Evolutionary conservation across 108 stramenopile genomes (phyloP), one percentile per base, ranked within the genome.

Genomic region (Asterionellopsis glacialis): DNA sequence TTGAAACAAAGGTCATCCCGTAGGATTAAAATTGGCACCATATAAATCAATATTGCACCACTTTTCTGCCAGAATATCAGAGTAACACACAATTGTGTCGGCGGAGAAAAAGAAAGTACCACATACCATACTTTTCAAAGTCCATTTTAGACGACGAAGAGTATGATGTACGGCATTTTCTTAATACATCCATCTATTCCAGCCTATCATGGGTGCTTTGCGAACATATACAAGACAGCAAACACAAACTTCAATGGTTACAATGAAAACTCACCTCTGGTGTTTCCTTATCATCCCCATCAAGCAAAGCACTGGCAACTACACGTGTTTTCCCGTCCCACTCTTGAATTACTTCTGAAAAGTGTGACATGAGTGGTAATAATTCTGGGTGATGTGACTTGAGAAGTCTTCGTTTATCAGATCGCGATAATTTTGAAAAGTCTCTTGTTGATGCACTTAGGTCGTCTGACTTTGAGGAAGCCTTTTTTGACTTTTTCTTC

Each of bases 161-260:
- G 33, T 7, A 33, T 33, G 33, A 33, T 33, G 7, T 7, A 33
- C 33, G 2, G 7, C 7, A 33, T 33, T 33, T 7, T 33, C 33
- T 33, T 33, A 7, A 33, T 33, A 33, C 33, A 33, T 33, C 33
- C 63, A 66, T 79, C 67, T 67, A 68, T 70, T 80, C 59, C 59
- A 79, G 85, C 58, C 85, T 90, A 90, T 90, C 88, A 90, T 84
- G 80, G 70, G 73, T 87, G 84, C 83, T 26, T 42, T 12, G 52
- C n/a, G n/a, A n/a, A 33, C 7, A 7, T 33, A 33, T 33, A 7
- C 55, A 54, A 23, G 38, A 18, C 27, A 23, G 41, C 11, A 22
- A 50, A 62, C 60, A 61, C 28, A 33, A 55, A 57, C 53, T 15
- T 25, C 0, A 51, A 28, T 42, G 23, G 38, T 41, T n/a, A 33